Evolutionary conservation across 208 protist genomes (phyloP), one percentile per base, ranked within the genome.

Genomic region (Leishmania martiniquensis): DNA sequence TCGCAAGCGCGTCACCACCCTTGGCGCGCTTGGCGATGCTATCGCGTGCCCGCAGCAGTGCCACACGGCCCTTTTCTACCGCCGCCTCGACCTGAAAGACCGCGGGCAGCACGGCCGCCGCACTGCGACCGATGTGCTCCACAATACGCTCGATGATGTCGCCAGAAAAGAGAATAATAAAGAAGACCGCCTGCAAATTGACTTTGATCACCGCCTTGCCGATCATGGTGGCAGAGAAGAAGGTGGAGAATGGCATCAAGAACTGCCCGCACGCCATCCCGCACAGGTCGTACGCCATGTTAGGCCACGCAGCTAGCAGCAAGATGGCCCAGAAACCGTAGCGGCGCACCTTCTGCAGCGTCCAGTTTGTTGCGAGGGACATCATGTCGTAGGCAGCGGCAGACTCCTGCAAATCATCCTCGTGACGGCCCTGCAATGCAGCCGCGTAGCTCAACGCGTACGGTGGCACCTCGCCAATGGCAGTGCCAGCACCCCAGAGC

Each of bases 211-310:
- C 65, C 29, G 96, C 98, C 83, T 99, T 99, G 72, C 98, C 98
- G 68, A 99, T 89, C 29, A 99, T 77, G 7, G 98, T 99, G 51
- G 98, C 98, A 20, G 89, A 90, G 80, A 99, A 99, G 87, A 99
- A 99, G 29, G 92, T 98, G 86, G 89, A 97, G 80, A 99, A 99
- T 29, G 98, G 98, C 84, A 99, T 98, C 32, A 98, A 80, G 65
- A 98, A 99, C 75, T 98, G 95, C 15, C 98, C 98, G 82, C 98
- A 99, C 45, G 96, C 96, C 85, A 99, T 93, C 60, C 98, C 98
- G 82, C 97, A 98, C 52, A 99, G 85, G 87, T 99, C 98, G 81
- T 99, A 99, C n/a, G 98, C 91, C 87, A 98, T 98, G 80, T 99
- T 99, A 44, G 98, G 98, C 88, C 98, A 98, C 72, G 98, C 93